Base-by-base conservation (phyloP, 139 green algal species). In the Chlamydomonas sp. region DNA sequence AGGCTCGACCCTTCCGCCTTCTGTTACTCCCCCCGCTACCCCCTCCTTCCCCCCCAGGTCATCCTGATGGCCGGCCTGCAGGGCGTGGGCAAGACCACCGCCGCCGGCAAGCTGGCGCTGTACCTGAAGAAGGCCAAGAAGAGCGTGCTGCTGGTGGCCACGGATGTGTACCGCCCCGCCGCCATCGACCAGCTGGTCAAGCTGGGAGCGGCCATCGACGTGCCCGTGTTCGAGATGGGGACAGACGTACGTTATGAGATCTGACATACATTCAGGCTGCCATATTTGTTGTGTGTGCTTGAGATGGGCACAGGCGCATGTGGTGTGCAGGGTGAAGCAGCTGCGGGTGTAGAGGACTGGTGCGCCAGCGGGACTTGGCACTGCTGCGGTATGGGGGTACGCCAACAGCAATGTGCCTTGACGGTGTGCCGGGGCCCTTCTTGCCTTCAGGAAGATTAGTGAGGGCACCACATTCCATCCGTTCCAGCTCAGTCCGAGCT, bases 51-150 rank as follows among this genome's bases (percentile, higher is more conserved):
- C 31, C 31, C 31, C 31, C 31, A 49, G 78, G 92, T 98, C 76
- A 95, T 98, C 62, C 91, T 99, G 62, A 97, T 98, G 94, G 96
- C 96, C 17, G 96, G 96, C 1, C 88, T 97, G 79, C 94, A 96
- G 88, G 97, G 98, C 20, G 98, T 99, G 67, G 98, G 98, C 64
- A 99, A 99, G 92, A 99, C 98, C 14, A 99, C 98, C 0, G 96
- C 97, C 0, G 97, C 94, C 61, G 98, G 96, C 74, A 99, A 99
- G 94, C 94, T 99, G 79, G 98, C 98, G 0, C 85, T 96, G 63
- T 96, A 94, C 88, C 94, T 99, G 17, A 93, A 96, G 89, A 95
- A 97, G 89, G 49, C 83, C 62, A 93, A 93, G 84, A 93, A 93
- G 84, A 91, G 74, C 20, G 92, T 93, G 57, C 90, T 97, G 66